phyloP scores from a whole-genome alignment of 495 filamentous ascomycete species.

The Xylaria scruposa region DNA sequence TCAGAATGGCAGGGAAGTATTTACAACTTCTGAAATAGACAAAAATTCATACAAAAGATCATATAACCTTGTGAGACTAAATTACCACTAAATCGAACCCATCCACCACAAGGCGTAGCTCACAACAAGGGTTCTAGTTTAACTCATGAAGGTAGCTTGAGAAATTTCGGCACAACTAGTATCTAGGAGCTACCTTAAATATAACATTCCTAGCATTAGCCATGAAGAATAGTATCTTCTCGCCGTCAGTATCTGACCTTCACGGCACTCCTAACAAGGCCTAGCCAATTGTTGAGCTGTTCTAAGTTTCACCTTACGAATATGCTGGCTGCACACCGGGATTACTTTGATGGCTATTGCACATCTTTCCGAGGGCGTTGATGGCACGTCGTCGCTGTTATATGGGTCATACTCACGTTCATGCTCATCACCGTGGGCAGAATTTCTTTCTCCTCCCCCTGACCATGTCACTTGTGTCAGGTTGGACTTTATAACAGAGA shows the following conservation, averaged over 20 bases:
- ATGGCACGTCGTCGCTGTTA: background rate
- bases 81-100: background rate
- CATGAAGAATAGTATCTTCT: background rate
- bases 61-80: background rate
- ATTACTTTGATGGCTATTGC: slow-evolving; percentile 17
- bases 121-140: too few species aligned
- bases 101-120: background rate
- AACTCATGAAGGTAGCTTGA: background rate
- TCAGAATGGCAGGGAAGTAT: background rate
- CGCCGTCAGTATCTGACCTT: too few species aligned
- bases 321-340: background rate
- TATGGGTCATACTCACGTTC: slow-evolving; percentile 3
- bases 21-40: background rate
- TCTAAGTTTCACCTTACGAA: slow-evolving; percentile 10
- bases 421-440: background rate
- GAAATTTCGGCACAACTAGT: background rate
- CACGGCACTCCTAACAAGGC: background rate
- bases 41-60: background rate
- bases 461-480: background rate
- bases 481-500: background rate
- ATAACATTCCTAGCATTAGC: background rate
- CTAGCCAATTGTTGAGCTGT: background rate
- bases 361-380: background rate
- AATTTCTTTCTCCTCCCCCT: background rate
- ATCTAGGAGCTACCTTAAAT: background rate